Conservation (phyloP, 2,329 filamentous ascomycete genomes). For the Verticillium longisporum region DNA sequence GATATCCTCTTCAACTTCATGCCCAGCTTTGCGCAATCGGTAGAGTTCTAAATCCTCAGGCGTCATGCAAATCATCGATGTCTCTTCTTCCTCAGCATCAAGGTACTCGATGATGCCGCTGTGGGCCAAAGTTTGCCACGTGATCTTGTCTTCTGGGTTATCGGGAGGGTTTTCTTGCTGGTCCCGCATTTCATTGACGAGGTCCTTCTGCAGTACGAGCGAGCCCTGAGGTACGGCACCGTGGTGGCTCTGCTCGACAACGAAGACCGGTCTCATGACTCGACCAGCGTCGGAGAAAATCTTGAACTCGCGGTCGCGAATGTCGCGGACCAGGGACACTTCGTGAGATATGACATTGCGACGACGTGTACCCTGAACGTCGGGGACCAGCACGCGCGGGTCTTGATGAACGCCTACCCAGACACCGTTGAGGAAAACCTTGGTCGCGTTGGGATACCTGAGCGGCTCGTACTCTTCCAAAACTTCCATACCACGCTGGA, state of each 20-base stretch:
- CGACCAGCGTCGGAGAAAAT: conserved; percentile 96
- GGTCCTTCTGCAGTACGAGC: conserved; percentile 75
- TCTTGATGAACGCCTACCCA: conserved; percentile 96
- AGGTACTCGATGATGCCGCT: conserved; percentile 90
- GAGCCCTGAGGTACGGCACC: conserved; percentile 72
- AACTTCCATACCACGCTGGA: conserved; percentile 90
- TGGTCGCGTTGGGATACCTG: conserved; percentile 84
- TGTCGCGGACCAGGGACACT: conserved; percentile 91
- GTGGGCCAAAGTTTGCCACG: conserved; percentile 81
- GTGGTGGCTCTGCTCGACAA: conserved; percentile 63
- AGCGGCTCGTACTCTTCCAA: conserved; percentile 90
- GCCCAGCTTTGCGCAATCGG: conserved; percentile 61
- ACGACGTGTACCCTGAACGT: conserved; percentile 70
- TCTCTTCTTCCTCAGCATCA: conserved; percentile 97
- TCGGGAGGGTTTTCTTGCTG: conserved; percentile 60
- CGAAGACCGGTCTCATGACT: conserved; percentile 89
- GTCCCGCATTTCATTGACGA: conserved; percentile 67
- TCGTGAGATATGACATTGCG: conserved; percentile 82
- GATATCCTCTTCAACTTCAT: conserved; percentile 53
- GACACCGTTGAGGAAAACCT: conserved; percentile 95
- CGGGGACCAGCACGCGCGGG: conserved; percentile 74
- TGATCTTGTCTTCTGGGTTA: conserved; percentile 59
- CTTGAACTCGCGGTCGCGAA: conserved; percentile 95
- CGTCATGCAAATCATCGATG: conserved; percentile 98
- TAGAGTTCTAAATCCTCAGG: conserved; percentile 86